Evolutionary conservation across 2,329 filamentous ascomycete genomes (phyloP).

Genomic region (Myriosclerotinia duriaeana): DNA sequence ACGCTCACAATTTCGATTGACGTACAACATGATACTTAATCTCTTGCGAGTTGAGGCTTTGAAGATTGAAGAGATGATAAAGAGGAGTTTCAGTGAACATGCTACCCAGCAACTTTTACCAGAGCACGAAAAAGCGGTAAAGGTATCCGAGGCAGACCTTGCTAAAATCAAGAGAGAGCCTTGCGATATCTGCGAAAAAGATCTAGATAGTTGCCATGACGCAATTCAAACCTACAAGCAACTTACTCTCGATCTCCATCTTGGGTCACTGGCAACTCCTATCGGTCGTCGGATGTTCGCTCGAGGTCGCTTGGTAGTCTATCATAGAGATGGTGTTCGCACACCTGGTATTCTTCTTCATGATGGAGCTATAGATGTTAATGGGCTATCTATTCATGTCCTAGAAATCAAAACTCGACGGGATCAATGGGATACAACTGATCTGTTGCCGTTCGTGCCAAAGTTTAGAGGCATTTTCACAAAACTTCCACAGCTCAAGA

Average conservation of each 20-base stretch:
- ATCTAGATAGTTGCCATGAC: slow-evolving; percentile 78
- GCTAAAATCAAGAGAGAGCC: slow-evolving; percentile 84
- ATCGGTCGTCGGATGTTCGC: slow-evolving; percentile 78
- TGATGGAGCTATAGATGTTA: slow-evolving; percentile 68
- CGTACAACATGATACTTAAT: slow-evolving; percentile 99
- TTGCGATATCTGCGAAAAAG: slow-evolving; percentile 77
- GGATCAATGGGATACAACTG: slow-evolving; percentile 72
- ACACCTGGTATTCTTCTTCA: slow-evolving; percentile 77
- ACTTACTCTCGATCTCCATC: slow-evolving; percentile 78
- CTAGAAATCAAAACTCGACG: slow-evolving; percentile 72
- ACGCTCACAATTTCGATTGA: slow-evolving; percentile 91
- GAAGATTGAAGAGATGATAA: slow-evolving; percentile 99
- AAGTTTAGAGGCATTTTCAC: slow-evolving; percentile 67
- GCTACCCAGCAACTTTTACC: slow-evolving; percentile 91
- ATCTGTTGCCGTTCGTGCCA: slow-evolving; percentile 80
- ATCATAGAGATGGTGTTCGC: slow-evolving; percentile 78
- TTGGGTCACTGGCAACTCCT: slow-evolving; percentile 73
- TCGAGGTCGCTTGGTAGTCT: slow-evolving; percentile 75
- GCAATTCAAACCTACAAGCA: slow-evolving; percentile 77
- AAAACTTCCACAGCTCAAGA: slow-evolving; percentile 63
- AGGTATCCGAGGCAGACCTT: slow-evolving; percentile 85
- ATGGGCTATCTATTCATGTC: slow-evolving; percentile 69
- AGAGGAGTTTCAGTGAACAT: slow-evolving; percentile 97
- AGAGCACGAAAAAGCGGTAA: slow-evolving; percentile 93
- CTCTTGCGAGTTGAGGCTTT: slow-evolving; percentile 90